Evolutionary conservation across 805 yeast species (phyloP), one percentile per base, ranked within the genome.

Genomic region (Pichia gijzeniarum): DNA sequence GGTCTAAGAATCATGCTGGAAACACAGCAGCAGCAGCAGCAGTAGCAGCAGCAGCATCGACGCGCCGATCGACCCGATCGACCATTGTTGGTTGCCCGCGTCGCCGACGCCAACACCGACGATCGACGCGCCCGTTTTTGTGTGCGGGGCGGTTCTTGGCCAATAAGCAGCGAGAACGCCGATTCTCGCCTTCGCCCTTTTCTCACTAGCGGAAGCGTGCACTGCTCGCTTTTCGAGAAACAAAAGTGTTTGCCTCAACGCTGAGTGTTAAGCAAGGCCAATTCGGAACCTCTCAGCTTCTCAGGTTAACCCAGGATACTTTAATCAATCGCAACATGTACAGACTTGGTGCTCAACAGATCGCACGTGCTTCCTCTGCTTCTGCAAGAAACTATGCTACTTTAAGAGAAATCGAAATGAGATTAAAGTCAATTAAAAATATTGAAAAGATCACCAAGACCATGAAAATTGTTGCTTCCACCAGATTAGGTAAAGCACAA

Each of bases 391-490:
- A 82, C 76, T 91, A 88, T 76, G 99, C 99, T 63, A 93, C 99
- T 59, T 79, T 93, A 68, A 91, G 97, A 76, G 99, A 93, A 73
- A 95, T 93, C 64, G 99, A 93, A 77, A 85, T 79, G 70, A 95
- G 99, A 77, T 81, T 93, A 67, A 93, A 93, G 77, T 88, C 97
- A 55, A 93, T 93, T 69, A 93, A 91, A 78, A 93, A 93, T 79
- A 91, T 93, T 69, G 97, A 93, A 75, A 93, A 93, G 77, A 93
- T 93, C 74, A 93, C 99, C 73, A 93, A 93, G 74, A 93, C 99
- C 70, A 93, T 93, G 98, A 93, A 90, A 78, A 84, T 93, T 72
- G 99, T 93, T 62, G 99, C 99, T 35, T 91, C 98, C 35, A 93
- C 99, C 59, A 85, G 96, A 74, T 80, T 93, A 68, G 76, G 80